These are phyloP conservation scores for Termitomyces eurrhizus DNA, from an alignment of 768 basidiomycete genomes.

Conservation along the genomic window DNA sequence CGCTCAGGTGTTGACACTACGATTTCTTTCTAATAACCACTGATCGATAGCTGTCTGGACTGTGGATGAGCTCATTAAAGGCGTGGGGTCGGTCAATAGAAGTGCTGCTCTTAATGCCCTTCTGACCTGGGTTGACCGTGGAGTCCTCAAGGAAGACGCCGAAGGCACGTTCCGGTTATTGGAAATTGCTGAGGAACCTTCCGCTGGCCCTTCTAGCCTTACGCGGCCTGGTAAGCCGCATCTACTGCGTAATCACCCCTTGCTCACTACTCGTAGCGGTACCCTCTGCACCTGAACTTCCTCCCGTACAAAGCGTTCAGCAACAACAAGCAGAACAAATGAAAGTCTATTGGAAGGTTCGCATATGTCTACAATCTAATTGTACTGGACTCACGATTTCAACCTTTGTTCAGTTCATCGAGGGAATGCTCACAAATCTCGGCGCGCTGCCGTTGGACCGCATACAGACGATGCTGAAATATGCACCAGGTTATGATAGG, in stretches of 20 bases:
- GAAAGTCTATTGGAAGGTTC: constrained; percentile 84
- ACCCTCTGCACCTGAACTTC: constrained; percentile 34
- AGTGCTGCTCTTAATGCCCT: constrained; percentile 69
- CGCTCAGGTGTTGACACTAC: not conserved
- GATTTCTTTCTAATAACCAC: not conserved
- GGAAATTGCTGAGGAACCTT: constrained; percentile 53
- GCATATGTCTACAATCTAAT: constrained; percentile 13
- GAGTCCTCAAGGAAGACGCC: constrained; percentile 68
- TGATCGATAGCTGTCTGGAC: constrained; percentile 61
- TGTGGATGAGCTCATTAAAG: constrained; percentile 59
- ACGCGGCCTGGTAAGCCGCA: constrained; percentile 7
- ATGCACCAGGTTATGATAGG: constrained; percentile 79
- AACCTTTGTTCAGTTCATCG: constrained; percentile 59
- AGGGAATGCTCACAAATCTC: constrained; percentile 89
- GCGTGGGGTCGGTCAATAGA: constrained; percentile 63
- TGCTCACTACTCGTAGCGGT: constrained; percentile 13
- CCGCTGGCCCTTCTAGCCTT: constrained; percentile 19
- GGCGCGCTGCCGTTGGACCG: constrained; percentile 70
- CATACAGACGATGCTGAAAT: constrained; percentile 87
- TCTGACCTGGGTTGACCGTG: constrained; percentile 79
- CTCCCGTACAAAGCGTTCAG: constrained; percentile 52
- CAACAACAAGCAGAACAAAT: constrained; percentile 85
- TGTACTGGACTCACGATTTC: not conserved
- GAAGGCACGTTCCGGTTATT: constrained; percentile 62
- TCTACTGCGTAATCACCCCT: not conserved